phyloP scores from a whole-genome alignment of 2,329 filamentous ascomycete species.

The Sordariomycetes sp. region DNA sequence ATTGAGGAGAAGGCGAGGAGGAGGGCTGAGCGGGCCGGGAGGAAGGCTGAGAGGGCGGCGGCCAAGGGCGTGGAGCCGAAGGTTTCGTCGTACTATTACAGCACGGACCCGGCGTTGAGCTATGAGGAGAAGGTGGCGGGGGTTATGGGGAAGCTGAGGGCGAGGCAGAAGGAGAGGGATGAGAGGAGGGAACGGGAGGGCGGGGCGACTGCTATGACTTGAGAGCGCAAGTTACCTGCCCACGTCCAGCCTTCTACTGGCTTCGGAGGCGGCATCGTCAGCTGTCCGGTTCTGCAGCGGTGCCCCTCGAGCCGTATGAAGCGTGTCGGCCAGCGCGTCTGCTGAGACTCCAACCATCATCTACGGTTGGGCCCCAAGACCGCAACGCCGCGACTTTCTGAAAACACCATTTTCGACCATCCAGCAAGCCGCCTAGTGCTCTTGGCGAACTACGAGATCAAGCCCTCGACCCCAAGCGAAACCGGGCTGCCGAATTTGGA shows the following conservation, averaged over 20 bases:
- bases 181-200: conserved; percentile 8
- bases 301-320: too few relatives aligned
- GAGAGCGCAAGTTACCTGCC: not conserved
- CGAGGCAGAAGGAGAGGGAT: conserved; percentile 21
- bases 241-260: not conserved
- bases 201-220: not conserved
- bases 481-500: not conserved
- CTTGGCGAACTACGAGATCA: too few relatives aligned
- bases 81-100: conserved; percentile 7
- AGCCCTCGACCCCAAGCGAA: too few relatives aligned
- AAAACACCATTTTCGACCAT: too few relatives aligned
- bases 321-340: too few relatives aligned
- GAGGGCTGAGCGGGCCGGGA: conserved; percentile 24
- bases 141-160: conserved; percentile 23
- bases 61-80: conserved; percentile 5
- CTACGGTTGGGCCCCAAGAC: too few relatives aligned
- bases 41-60: conserved; percentile 12
- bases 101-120: conserved; percentile 7
- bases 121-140: conserved; percentile 10
- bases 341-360: too few relatives aligned
- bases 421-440: too few relatives aligned
- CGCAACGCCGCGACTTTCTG: too few relatives aligned
- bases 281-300: not conserved
- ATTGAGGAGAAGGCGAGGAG: conserved; percentile 27
- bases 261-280: not conserved